A percentile compares a stretch with the other conserved stretches of the same genome.
Conservation (phyloP, 2,329 filamentous ascomycete genomes). For the Bimuria novae-zelandiae region DNA sequence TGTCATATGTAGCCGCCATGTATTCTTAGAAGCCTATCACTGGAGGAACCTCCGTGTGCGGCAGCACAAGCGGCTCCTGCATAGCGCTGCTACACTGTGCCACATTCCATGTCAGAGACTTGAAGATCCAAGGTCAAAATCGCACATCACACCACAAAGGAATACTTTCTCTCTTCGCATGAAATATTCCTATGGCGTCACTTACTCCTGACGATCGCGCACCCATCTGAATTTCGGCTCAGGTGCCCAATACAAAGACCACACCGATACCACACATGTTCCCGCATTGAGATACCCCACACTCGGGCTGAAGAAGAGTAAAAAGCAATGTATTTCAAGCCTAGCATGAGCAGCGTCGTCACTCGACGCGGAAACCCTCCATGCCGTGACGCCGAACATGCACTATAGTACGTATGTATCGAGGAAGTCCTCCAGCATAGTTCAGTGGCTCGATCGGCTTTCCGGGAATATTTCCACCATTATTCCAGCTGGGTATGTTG, state of each 20-base stretch:
- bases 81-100: constrained; percentile 21
- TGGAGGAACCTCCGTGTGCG: neutral
- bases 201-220: neutral
- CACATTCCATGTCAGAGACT: constrained; percentile 34
- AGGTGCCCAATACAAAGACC: neutral
- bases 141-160: neutral
- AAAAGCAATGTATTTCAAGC: too few relatives aligned
- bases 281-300: neutral
- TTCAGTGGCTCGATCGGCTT: too few relatives aligned
- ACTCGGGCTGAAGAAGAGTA: neutral
- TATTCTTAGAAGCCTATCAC: neutral
- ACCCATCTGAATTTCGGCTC: neutral
- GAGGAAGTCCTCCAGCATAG: constrained; percentile 14
- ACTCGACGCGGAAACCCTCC: constrained; percentile 12
- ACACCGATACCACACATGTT: neutral
- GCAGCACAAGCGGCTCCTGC: constrained; percentile 25
- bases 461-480: too few relatives aligned
- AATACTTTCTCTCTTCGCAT: neutral
- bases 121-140: constrained; percentile 17
- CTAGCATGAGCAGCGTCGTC: constrained; percentile 9
- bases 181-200: neutral
- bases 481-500: too few relatives aligned
- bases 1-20: neutral
- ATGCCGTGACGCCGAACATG: constrained; percentile 14
- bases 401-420: constrained; percentile 12